Base-by-base conservation (phyloP, 164 flowering plant genomes). In the Chloranthus sessilifolius region DNA sequence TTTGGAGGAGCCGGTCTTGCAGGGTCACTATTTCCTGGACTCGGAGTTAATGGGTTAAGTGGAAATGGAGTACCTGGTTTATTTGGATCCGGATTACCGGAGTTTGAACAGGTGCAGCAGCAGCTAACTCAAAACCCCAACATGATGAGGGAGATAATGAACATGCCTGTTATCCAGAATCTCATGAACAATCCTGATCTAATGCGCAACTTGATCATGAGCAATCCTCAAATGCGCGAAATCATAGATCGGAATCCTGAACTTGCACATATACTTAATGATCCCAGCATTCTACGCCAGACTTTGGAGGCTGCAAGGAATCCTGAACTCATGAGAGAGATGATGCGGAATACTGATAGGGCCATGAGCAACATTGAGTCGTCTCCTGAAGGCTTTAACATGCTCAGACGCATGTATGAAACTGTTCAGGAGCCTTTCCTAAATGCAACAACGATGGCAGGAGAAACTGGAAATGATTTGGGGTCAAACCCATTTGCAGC, bases 321-420 rank as follows among this genome's bases (percentile, higher is more conserved):
- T 63, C 97, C 97, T 52, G 97, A 89, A 56, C 80, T 89, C 22
- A 89, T 86, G 97, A 88, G 97, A 22, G 97, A 89, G 69, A 89
- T 89, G 97, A 86, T 89, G 95, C 78, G 97, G 21, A 86, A 89
- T 66, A 89, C 95, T 50, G 97, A 89, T 64, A 74, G 97, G 67
- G 97, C 97, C n/a, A 83, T 89, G 97, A 89, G 95, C 54, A 90
- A 90, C 33, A 90, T 90, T 55, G 97, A 90, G 62, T 75, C 97
- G 53, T 77, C 95, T 48, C 97, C 97, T 7, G 97, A 89, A 68
- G 97, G 97, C 41, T 89, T 89, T 42, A 89, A 89, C 67, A 84
- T 84, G 94, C 86, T 90, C 17, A 82, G 97, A 61, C 92, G 97
- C 53, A 90, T 90, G 97, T 90, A 90, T 67, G 97, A 90, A 72